Percentiles rank a stretch among this genome's conserved stretches.
Evolutionary conservation across 2,329 filamentous ascomycete genomes (phyloP).

Genomic region (Aspergillus piperis): DNA sequence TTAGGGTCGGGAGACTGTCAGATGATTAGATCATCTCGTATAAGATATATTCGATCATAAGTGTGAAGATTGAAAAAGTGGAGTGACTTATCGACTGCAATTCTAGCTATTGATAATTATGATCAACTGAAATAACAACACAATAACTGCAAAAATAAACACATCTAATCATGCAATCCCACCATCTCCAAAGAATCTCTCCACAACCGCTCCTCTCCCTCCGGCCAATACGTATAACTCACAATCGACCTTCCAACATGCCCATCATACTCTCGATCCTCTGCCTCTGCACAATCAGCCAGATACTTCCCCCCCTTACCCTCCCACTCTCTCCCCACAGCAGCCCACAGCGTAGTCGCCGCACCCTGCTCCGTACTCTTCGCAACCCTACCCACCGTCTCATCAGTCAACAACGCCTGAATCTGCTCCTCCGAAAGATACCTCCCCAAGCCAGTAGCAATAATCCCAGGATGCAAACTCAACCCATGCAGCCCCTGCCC

Average conservation of each 20-base stretch:
- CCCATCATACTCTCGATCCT: conserved; percentile 15
- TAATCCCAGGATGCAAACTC: conserved; percentile 50
- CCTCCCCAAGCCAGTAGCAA: conserved; percentile 3
- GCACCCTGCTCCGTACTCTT: conserved; percentile 43
- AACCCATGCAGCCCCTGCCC: conserved; percentile 46
- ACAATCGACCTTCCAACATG: conserved; percentile 17
- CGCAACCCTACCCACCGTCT: conserved; percentile 20
- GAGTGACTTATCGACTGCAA: background rate
- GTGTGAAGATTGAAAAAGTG: too few relatives aligned
- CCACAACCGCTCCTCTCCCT: conserved; percentile 36
- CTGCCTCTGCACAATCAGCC: conserved; percentile 29
- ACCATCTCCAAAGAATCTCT: conserved; percentile 29
- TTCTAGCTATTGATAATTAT: background rate
- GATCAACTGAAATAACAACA: background rate
- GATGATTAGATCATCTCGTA: too few relatives aligned
- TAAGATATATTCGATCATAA: too few relatives aligned
- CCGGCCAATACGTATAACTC: conserved; percentile 28
- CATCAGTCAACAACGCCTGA: conserved; percentile 11
- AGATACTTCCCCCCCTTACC: conserved; percentile 39
- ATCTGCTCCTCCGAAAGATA: conserved; percentile 3
- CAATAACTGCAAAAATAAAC: background rate
- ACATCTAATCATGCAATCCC: conserved; percentile 12
- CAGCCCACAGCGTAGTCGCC: conserved; percentile 25
- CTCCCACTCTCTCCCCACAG: background rate
- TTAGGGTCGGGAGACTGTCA: too few relatives aligned